Evolutionary conservation across 2,329 filamentous ascomycete species (phyloP), one percentile per base, ranked within the genome.

Genomic region (Trichoderma sp.): DNA sequence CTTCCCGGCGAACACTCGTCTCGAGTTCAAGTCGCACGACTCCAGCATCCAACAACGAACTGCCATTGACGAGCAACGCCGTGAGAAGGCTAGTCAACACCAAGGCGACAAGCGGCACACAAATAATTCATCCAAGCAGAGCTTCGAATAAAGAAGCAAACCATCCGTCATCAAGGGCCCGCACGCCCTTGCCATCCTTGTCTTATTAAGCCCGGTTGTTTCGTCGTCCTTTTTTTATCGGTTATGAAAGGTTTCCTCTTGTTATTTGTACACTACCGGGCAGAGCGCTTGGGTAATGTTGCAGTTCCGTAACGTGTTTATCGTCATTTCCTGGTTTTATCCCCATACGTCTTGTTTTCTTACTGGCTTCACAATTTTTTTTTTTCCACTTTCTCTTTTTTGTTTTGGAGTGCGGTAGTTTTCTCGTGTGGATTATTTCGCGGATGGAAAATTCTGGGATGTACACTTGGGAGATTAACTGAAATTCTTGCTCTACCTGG

Each of bases 21-120:
- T 99, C 70, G 90, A 96, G 75, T 99, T 94, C 89, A 97, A 97
- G 83, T 96, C 92, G 77, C 96, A 99, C 80, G 94, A 97, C 77
- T 93, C 95, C 72, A 97, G 93, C 80, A 97, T 99, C 77, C 92
- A 93, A 74, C 94, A 97, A 82, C 89, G 94, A 74, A 92, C 91
- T 35, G 92, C 92, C 24, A 94, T 97, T 72, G 94, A 97, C 76
- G 93, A 97, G 80, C 92, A 93, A 68, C 91, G 94, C 71, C 93
- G 95, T 74, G 94, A 97, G 77, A 97, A 97, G 82, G 86, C 84
- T 21, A 80, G 81, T 69, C 85, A 87, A 73, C 81, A 83, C 71
- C 79, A 81, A 72, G 75, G 76, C 64, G 81, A 82, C 68, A 82
- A 82, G 72, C 80, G 81, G 49, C 77, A 79, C 66, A 59, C 71